Evolutionary conservation across 139 green algal species (phyloP).

Genomic region (Picochlorum sp.): DNA sequence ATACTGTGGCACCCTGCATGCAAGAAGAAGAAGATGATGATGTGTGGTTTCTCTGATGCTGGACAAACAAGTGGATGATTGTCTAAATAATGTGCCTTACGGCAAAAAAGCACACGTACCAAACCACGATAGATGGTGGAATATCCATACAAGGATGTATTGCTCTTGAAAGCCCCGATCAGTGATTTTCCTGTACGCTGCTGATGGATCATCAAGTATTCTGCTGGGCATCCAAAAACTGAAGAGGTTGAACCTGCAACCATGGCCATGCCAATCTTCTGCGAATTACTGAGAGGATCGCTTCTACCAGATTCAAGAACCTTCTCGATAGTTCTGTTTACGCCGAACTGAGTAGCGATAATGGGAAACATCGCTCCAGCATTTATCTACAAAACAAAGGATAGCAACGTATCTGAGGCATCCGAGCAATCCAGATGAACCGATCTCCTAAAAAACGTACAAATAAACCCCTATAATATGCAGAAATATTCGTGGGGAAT

Average conservation of each 20-base stretch:
- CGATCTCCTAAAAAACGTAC: slow-evolving; percentile 30
- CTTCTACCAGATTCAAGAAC: slow-evolving; percentile 4
- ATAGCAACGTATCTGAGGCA: background rate
- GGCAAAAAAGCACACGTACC: slow-evolving; percentile 27
- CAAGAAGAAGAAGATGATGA: background rate
- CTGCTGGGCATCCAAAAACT: slow-evolving; percentile 60
- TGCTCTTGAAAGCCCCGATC: slow-evolving; percentile 26
- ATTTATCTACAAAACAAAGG: slow-evolving; percentile 56
- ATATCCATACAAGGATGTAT: slow-evolving; percentile 35
- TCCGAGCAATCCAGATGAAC: background rate
- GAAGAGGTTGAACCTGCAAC: slow-evolving; percentile 52
- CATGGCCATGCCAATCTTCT: slow-evolving; percentile 31
- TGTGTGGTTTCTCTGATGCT: too few species aligned
- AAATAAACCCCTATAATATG: slow-evolving; percentile 72
- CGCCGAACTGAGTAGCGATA: slow-evolving; percentile 79
- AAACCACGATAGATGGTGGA: slow-evolving; percentile 50
- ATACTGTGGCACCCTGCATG: slow-evolving; percentile 29
- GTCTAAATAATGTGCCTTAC: background rate
- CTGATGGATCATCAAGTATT: slow-evolving; percentile 89
- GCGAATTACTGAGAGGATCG: slow-evolving; percentile 1
- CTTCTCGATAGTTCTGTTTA: slow-evolving; percentile 49
- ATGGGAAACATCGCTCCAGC: slow-evolving; percentile 77
- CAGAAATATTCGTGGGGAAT: slow-evolving; percentile 44
- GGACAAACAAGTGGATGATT: too few species aligned
- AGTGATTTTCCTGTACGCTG: slow-evolving; percentile 59